Percentiles rank a stretch among this genome's conserved stretches.
phyloP scores from a whole-genome alignment of 129 eudicot species.

The Centrapalus pauciflorus region DNA sequence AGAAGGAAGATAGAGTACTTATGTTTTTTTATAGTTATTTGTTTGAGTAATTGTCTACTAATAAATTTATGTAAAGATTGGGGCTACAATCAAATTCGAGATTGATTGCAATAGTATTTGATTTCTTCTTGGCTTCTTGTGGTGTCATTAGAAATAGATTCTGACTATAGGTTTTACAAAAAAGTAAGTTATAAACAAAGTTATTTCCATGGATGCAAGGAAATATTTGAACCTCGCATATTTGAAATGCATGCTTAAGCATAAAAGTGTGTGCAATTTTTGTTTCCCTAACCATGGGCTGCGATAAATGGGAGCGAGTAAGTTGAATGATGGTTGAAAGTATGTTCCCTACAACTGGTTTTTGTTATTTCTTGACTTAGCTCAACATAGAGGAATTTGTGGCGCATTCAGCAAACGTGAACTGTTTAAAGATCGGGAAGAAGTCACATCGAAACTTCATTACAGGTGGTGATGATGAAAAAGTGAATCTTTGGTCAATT shows the following conservation, averaged over 20 bases:
- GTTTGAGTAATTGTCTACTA: neutral
- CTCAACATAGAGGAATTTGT: slow-evolving; percentile 76
- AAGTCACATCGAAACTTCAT: slow-evolving; percentile 63
- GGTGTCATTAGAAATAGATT: neutral
- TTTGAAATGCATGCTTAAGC: neutral
- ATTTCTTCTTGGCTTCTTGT: neutral
- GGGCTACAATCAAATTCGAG: neutral
- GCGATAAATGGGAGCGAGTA: neutral
- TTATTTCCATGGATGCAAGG: slow-evolving; percentile 5
- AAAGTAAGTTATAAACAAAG: neutral
- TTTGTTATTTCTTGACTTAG: slow-evolving; percentile 47
- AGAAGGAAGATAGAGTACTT: neutral
- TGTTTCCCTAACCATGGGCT: neutral
- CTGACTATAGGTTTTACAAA: neutral
- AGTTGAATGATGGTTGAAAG: slow-evolving; percentile 6
- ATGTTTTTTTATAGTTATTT: neutral
- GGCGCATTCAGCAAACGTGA: slow-evolving; percentile 90
- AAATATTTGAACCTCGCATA: neutral
- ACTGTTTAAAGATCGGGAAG: slow-evolving; percentile 77
- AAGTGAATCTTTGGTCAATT: slow-evolving; percentile 85
- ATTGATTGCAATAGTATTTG: slow-evolving; percentile 5
- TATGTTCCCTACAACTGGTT: slow-evolving; percentile 1
- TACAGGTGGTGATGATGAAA: slow-evolving; percentile 93
- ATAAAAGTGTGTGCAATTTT: neutral
- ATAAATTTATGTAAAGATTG: slow-evolving; percentile 10